phyloP scores from a whole-genome alignment of 768 basidiomycete species.

The Boletus subparvulus region DNA sequence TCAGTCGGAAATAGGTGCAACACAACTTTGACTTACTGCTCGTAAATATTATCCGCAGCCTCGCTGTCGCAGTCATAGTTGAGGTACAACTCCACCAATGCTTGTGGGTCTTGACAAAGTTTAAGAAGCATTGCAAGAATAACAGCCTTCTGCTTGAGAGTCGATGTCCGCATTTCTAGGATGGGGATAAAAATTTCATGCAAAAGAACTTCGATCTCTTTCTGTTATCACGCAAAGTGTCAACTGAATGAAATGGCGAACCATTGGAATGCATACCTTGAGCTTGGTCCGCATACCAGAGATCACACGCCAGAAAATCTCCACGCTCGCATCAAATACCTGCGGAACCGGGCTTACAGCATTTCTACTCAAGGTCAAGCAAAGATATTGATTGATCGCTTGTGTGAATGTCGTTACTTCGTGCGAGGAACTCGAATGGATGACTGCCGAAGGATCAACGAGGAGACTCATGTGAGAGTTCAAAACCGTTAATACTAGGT shows the following conservation, averaged over 20 bases:
- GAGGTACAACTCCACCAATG: conserved; percentile 95
- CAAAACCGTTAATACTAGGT: conserved; percentile 89
- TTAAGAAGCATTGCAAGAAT: conserved; percentile 86
- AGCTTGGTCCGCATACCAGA: conserved; percentile 92
- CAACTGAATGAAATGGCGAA: neutral
- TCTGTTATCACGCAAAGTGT: conserved; percentile 47
- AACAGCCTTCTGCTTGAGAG: conserved; percentile 90
- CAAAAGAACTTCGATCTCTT: conserved; percentile 98
- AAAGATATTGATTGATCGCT: conserved; percentile 94
- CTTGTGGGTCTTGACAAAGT: conserved; percentile 94
- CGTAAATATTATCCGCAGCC: conserved; percentile 95
- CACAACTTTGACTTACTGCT: conserved; percentile 57
- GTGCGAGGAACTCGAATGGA: conserved; percentile 85
- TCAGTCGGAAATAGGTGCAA: conserved; percentile 6
- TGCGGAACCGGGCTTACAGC: conserved; percentile 94
- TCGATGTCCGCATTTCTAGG: conserved; percentile 95
- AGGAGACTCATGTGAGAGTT: conserved; percentile 90
- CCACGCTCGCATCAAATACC: conserved; percentile 96
- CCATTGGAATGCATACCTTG: conserved; percentile 55
- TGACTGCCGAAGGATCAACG: conserved; percentile 83
- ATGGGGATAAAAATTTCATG: conserved; percentile 99
- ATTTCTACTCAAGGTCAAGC: conserved; percentile 88
- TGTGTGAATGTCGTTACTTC: conserved; percentile 90
- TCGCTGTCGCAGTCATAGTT: conserved; percentile 99
- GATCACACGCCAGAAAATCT: conserved; percentile 98